phyloP scores from a whole-genome alignment of 2,329 filamentous ascomycete species.

The Chrysoporthe cubensis region DNA sequence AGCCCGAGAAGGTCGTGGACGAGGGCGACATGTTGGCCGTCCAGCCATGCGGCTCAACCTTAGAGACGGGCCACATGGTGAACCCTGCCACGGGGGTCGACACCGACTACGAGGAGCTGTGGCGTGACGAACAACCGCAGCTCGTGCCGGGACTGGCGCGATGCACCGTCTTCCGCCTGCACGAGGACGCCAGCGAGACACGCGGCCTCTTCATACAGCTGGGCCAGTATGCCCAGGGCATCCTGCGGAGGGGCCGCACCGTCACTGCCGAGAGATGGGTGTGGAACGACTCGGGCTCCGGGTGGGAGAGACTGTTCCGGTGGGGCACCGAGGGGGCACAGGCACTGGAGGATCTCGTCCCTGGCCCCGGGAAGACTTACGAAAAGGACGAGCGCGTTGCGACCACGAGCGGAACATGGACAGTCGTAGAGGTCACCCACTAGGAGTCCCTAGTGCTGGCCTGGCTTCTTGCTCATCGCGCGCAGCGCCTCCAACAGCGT shows the following conservation, averaged over 20 bases:
- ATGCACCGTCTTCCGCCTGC: slow-evolving; percentile 45
- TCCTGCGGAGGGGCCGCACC: slow-evolving; percentile 50
- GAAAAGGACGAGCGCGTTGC: slow-evolving; percentile 10
- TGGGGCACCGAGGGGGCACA: neutral
- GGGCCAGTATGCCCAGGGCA: slow-evolving; percentile 59
- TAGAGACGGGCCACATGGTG: slow-evolving; percentile 64
- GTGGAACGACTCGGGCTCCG: slow-evolving; percentile 36
- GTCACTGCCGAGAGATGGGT: slow-evolving; percentile 61
- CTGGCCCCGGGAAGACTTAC: no score
- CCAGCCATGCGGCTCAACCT: slow-evolving; percentile 43
- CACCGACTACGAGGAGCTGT: slow-evolving; percentile 69
- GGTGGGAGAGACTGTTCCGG: slow-evolving; percentile 17
- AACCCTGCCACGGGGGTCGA: slow-evolving; percentile 57
- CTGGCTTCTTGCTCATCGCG: neutral
- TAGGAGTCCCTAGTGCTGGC: neutral
- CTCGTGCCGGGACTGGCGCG: slow-evolving; percentile 37
- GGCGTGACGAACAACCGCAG: slow-evolving; percentile 51
- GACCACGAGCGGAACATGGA: slow-evolving; percentile 17
- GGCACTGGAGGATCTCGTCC: slow-evolving; percentile 12
- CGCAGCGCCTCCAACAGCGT: neutral
- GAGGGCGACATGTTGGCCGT: slow-evolving; percentile 58
- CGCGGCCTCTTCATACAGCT: slow-evolving; percentile 58
- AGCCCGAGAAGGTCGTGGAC: slow-evolving; percentile 49
- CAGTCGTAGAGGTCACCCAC: slow-evolving; percentile 14
- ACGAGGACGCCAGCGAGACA: slow-evolving; percentile 37